Evolutionary conservation across 2,329 filamentous ascomycete species (phyloP).

Genomic region (Phyllosticta ampelicida): DNA sequence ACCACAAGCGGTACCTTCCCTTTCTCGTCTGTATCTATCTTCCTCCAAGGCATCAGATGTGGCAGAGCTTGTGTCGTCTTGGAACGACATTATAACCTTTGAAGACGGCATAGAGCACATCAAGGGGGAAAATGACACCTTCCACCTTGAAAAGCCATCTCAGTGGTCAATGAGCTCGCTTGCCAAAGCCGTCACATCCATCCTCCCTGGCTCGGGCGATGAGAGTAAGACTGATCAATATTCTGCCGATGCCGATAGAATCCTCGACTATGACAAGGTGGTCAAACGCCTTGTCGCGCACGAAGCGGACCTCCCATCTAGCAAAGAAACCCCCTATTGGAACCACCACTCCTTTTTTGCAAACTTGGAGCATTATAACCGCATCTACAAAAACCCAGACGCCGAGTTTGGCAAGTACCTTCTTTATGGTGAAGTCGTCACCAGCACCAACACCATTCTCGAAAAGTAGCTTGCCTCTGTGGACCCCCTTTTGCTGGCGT

Average conservation of each 20-base stretch:
- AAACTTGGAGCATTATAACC: conserved; percentile 57
- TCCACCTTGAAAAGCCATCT: conserved; percentile 57
- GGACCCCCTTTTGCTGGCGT: not conserved
- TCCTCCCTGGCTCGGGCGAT: conserved; percentile 8
- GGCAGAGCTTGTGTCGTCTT: conserved; percentile 54
- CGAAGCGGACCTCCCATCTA: conserved; percentile 53
- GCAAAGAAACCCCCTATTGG: conserved; percentile 72
- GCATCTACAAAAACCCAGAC: conserved; percentile 44
- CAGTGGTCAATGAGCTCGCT: conserved; percentile 18
- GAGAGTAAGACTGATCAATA: conserved; percentile 25
- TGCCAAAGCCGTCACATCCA: conserved; percentile 17
- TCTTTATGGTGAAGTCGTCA: conserved; percentile 84
- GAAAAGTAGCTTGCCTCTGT: conserved; percentile 54
- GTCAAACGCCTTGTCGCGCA: conserved; percentile 67
- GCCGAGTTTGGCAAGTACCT: conserved; percentile 63
- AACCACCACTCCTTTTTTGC: conserved; percentile 71
- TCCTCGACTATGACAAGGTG: conserved; percentile 63
- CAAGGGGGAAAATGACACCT: conserved; percentile 71
- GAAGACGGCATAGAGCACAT: conserved; percentile 61
- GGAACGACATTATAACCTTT: conserved; percentile 55
- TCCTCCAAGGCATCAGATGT: conserved; percentile 54
- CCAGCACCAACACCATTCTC: conserved; percentile 84
- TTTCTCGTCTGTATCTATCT: conserved; percentile 76
- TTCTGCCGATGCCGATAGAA: conserved; percentile 40
- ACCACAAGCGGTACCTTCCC: conserved; percentile 58